These are phyloP conservation scores for Aphanomyces astaci DNA, from an alignment of 352 stramenopile genomes.

Conservation along the genomic window DNA sequence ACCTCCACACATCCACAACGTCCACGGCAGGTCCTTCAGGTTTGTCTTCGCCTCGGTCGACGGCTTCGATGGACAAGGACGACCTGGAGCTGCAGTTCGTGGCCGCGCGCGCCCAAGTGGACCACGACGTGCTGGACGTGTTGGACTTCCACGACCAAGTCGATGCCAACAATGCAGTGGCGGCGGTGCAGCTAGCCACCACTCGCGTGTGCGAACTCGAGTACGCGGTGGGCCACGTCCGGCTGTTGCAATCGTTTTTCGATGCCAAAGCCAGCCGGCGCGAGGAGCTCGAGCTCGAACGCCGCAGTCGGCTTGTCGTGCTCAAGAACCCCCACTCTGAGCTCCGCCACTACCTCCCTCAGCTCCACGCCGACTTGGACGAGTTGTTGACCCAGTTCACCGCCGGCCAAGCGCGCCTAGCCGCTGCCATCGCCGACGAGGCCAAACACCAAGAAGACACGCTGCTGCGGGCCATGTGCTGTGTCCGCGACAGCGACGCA, in stretches of 20 bases:
- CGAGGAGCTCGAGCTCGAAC: neutral
- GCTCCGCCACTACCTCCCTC: neutral
- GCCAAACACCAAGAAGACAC: neutral
- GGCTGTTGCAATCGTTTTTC: neutral
- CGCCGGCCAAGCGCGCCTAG: neutral
- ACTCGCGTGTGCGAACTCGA: neutral
- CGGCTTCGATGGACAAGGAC: neutral
- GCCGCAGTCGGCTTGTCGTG: neutral
- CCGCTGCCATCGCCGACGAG: neutral
- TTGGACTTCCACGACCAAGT: neutral
- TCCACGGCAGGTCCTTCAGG: too few species aligned
- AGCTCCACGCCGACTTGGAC: neutral
- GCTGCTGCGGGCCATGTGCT: neutral
- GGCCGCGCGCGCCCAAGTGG: neutral
- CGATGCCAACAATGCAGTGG: neutral
- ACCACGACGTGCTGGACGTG: neutral
- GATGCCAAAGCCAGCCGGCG: neutral
- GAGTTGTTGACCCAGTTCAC: neutral
- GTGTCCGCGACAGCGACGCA: neutral
- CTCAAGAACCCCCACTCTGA: constrained; percentile 1
- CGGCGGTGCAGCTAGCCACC: neutral
- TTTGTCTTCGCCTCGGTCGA: neutral
- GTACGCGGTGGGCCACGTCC: neutral
- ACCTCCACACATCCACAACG: neutral
- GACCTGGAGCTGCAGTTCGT: neutral